Base-by-base conservation (phyloP, 176 grass and related monocot species). In the Eleusine coracana region DNA sequence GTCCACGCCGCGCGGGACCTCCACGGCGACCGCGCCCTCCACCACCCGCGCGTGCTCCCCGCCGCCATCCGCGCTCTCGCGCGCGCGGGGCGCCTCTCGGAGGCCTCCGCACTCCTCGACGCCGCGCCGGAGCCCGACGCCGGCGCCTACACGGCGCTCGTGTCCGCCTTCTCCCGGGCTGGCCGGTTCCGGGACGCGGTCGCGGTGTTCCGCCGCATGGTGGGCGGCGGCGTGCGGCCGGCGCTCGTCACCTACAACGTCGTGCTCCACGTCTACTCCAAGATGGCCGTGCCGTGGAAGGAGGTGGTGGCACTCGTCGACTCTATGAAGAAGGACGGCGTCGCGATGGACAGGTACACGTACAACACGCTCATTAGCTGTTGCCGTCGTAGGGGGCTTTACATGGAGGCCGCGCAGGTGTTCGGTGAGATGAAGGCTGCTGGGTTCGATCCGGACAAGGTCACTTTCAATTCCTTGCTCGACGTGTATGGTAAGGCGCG, bases 321-420 rank as follows among this genome's bases (percentile, higher is more conserved):
- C 37, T 63, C 88, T 52, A 98, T 98, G 92, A 95, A 89, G 87
- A 70, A 68, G 5, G 68, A 88, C 13, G 55, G 63, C 10, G 78
- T 95, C 64, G 88, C 75, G 28, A 89, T 78, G 6, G 96, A 98
- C 72, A 80, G 77, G 87, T 98, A 95, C 38, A 98, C 95, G 1
- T 98, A 95, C 31, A 98, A 98, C 71, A 93, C 95, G 23, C 90
- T 98, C 34, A 95, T 98, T 18, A 90, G 86, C 61, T 98, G 96
- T 84, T 98, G 96, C 82, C 89, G 89, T 8, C 86, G 84, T 36
- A 74, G 90, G 6, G 91, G 75, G 0, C 79, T 98, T 11, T 38
- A 88, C 37, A 84, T 80, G 74, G 92, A 98, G 42, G 92, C 96
- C 0, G 70, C 84, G 0, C 68, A 91, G 50, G 36, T 98, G 68